Percentiles rank a stretch among this genome's conserved stretches.
These are phyloP conservation scores for Carnegiea gigantea DNA, from an alignment of 179 eudicot species.

Conservation along the genomic window DNA sequence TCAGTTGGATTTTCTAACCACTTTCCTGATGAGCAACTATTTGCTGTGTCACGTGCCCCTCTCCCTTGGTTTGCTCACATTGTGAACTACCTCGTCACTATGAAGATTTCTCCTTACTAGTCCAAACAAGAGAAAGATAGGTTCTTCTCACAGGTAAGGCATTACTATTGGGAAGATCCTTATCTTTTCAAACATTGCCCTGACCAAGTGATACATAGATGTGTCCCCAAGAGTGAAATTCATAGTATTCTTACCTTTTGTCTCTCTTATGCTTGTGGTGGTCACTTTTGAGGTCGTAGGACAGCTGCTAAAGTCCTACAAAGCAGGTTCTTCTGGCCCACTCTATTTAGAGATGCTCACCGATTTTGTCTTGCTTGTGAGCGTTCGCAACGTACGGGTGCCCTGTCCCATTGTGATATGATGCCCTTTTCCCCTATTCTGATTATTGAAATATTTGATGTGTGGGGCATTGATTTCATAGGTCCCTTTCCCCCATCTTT, in stretches of 20 bases:
- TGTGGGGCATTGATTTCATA: conserved; percentile 18
- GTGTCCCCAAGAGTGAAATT: conserved; percentile 3
- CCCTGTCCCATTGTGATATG: not conserved
- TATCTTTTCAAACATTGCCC: not conserved
- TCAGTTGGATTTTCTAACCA: not conserved
- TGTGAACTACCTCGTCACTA: not conserved
- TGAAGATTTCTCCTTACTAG: not conserved
- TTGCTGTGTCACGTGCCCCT: not conserved
- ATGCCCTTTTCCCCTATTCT: not conserved
- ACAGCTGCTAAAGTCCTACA: conserved; percentile 2
- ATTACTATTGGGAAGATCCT: conserved; percentile 1
- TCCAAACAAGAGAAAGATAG: too few species aligned
- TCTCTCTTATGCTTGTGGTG: not conserved
- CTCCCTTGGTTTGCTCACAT: not conserved
- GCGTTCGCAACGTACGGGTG: not conserved
- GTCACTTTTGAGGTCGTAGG: conserved; percentile 5
- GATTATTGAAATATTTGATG: conserved; percentile 11
- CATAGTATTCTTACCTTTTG: not conserved
- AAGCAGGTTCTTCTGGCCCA: not conserved
- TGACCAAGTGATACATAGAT: not conserved
- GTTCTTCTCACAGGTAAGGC: not conserved
- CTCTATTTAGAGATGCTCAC: not conserved
- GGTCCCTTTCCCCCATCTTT: conserved; percentile 5
- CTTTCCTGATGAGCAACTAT: not conserved
- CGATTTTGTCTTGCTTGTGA: conserved; percentile 4